Evolutionary conservation across 2,329 filamentous ascomycete species (phyloP).

Genomic region (Neonectria sp.): DNA sequence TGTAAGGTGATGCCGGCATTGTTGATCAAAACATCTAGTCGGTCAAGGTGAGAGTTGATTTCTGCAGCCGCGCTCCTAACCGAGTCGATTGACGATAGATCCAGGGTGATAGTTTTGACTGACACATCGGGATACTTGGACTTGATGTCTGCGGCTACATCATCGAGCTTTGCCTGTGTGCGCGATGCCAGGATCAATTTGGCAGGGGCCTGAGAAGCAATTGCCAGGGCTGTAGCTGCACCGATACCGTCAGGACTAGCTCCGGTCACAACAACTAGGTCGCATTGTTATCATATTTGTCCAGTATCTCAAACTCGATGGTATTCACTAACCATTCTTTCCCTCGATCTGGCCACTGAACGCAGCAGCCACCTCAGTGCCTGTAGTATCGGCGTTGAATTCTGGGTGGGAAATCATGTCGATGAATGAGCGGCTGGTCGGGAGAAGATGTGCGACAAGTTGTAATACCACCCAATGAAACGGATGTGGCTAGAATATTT

Average conservation of each 20-base stretch:
- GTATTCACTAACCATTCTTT: constrained; percentile 13
- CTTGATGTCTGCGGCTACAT: constrained; percentile 18
- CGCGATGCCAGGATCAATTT: constrained; percentile 26
- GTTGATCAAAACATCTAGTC: constrained; percentile 33
- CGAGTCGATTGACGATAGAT: constrained; percentile 26
- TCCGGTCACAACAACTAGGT: constrained; percentile 27
- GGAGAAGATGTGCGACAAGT: background rate
- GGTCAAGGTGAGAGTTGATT: constrained; percentile 1
- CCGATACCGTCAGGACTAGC: constrained; percentile 27
- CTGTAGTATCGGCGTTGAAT: constrained; percentile 24
- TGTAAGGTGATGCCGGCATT: constrained; percentile 32
- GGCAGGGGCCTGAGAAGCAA: constrained; percentile 25
- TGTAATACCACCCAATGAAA: background rate
- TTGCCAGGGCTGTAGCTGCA: constrained; percentile 18
- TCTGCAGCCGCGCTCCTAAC: constrained; percentile 14
- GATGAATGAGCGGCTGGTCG: background rate
- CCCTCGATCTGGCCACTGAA: constrained; percentile 16
- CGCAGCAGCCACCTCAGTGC: constrained; percentile 21
- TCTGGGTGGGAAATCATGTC: constrained; percentile 26
- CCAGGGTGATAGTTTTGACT: constrained; percentile 10
- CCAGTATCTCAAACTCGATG: background rate
- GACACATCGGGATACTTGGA: background rate
- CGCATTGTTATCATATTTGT: background rate
- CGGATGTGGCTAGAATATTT: too few species aligned
- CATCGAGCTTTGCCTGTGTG: constrained; percentile 12